These are phyloP conservation scores for Pleurotus salmoneostramineus DNA, from an alignment of 768 basidiomycete genomes.

Conservation along the genomic window DNA sequence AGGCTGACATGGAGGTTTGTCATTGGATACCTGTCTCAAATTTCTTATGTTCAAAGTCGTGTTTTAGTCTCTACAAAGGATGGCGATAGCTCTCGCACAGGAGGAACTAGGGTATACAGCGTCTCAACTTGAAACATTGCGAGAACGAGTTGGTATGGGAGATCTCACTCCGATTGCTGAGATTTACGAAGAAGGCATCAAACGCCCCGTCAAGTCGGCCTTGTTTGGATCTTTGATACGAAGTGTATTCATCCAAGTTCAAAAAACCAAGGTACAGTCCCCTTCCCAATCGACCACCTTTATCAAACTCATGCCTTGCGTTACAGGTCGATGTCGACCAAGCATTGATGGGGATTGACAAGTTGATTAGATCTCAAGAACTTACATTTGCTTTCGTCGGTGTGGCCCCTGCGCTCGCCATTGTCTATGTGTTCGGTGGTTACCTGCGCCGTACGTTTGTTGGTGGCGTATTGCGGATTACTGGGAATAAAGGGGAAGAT, in stretches of 20 bases:
- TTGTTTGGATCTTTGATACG: constrained; percentile 78
- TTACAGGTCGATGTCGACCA: constrained; percentile 87
- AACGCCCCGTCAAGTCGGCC: constrained; percentile 78
- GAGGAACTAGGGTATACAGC: constrained; percentile 71
- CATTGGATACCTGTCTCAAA: background rate
- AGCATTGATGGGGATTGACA: constrained; percentile 88
- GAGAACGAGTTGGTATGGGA: constrained; percentile 65
- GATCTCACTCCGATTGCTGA: constrained; percentile 85
- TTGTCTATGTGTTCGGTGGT: constrained; percentile 67
- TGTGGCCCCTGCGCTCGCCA: constrained; percentile 81
- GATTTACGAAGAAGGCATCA: constrained; percentile 91
- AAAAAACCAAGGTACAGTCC: constrained; percentile 80
- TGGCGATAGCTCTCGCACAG: constrained; percentile 81
- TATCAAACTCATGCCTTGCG: background rate
- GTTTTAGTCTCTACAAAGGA: constrained; percentile 81
- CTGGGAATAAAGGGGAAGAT: constrained; percentile 30
- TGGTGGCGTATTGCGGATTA: constrained; percentile 25
- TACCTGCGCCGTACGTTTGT: constrained; percentile 48
- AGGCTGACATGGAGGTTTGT: constrained; percentile 79
- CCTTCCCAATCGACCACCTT: background rate
- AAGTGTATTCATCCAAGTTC: constrained; percentile 86
- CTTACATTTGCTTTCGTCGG: constrained; percentile 97
- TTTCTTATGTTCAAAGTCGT: background rate
- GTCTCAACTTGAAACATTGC: constrained; percentile 61
- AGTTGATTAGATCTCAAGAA: constrained; percentile 89